Percentiles rank a stretch among this genome's conserved stretches.
phyloP scores from a whole-genome alignment of 306 rosid species.

The Lablab purpureus region DNA sequence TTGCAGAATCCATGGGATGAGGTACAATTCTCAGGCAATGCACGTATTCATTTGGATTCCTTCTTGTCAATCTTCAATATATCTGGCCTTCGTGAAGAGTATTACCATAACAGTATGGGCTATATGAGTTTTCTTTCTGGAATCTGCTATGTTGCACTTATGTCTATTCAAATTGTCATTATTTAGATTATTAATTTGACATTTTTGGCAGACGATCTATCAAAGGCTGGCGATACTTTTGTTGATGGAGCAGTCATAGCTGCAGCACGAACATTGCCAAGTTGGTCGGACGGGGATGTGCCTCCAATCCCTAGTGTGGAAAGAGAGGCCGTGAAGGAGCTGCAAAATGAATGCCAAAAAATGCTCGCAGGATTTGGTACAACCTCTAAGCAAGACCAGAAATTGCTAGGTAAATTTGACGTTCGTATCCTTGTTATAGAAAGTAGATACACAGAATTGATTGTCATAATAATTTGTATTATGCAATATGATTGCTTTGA shows the following conservation, averaged over 20 bases:
- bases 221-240: conserved; percentile 66
- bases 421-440: background rate
- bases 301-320: conserved; percentile 87
- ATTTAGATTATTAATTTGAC: conserved; percentile 22
- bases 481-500: conserved; percentile 2
- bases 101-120: conserved; percentile 77
- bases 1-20: conserved; percentile 95
- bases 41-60: conserved; percentile 86
- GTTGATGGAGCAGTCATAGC: conserved; percentile 93
- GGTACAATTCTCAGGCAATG: conserved; percentile 79
- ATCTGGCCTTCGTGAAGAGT: conserved; percentile 87
- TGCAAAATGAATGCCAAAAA: conserved; percentile 77
- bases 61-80: conserved; percentile 92
- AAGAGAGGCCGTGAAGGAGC: conserved; percentile 75
- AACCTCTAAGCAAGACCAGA: conserved; percentile 73
- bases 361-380: conserved; percentile 73
- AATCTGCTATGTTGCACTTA: conserved; percentile 16
- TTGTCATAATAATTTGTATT: conserved; percentile 32
- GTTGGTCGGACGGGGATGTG: conserved; percentile 87
- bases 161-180: conserved; percentile 28
- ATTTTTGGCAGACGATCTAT: conserved; percentile 64
- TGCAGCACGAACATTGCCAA: conserved; percentile 86
- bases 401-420: conserved; percentile 65
- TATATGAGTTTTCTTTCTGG: conserved; percentile 32
- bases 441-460: background rate